Percentiles rank a stretch among this genome's conserved stretches.
Conservation (phyloP, 805 yeast genomes). For the Starmerella sp. region DNA sequence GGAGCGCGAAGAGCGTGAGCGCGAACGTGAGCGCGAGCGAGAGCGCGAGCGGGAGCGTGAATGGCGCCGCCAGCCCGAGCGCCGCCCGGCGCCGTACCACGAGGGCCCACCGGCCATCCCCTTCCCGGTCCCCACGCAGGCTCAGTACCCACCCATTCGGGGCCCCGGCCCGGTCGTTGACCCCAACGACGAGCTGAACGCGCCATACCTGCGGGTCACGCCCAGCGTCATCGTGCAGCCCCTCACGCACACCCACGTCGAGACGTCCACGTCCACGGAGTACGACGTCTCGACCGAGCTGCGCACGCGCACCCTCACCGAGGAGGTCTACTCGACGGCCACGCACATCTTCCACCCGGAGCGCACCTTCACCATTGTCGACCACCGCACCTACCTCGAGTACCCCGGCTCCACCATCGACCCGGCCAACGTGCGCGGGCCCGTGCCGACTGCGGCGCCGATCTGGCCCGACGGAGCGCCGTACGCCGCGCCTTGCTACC, state of each 20-base stretch:
- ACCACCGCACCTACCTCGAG: slow-evolving; percentile 9
- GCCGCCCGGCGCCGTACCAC: not conserved
- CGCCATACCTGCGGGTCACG: slow-evolving; percentile 14
- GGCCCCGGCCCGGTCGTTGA: not conserved
- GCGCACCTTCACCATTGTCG: slow-evolving; percentile 11
- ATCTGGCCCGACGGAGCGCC: not conserved
- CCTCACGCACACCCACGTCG: slow-evolving; percentile 7
- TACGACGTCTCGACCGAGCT: slow-evolving; percentile 1
- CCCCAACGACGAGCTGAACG: not conserved
- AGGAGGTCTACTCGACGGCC: slow-evolving; percentile 4
- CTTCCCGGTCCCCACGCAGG: too few relatives aligned
- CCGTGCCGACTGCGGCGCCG: not conserved
- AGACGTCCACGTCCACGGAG: slow-evolving; percentile 11
- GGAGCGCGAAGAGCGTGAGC: not conserved
- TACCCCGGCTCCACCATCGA: slow-evolving; percentile 18
- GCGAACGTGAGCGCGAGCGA: not conserved
- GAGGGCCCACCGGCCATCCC: too few relatives aligned
- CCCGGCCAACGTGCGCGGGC: slow-evolving; percentile 2
- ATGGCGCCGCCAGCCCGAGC: not conserved
- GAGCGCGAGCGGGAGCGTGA: not conserved
- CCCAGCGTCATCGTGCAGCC: slow-evolving; percentile 10
- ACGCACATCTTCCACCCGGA: slow-evolving; percentile 12
- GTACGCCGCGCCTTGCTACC: not conserved
- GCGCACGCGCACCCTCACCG: slow-evolving; percentile 15
- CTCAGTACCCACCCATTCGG: not conserved